Evolutionary conservation across 768 basidiomycete genomes (phyloP).

Genomic region (Suillus variegatus): DNA sequence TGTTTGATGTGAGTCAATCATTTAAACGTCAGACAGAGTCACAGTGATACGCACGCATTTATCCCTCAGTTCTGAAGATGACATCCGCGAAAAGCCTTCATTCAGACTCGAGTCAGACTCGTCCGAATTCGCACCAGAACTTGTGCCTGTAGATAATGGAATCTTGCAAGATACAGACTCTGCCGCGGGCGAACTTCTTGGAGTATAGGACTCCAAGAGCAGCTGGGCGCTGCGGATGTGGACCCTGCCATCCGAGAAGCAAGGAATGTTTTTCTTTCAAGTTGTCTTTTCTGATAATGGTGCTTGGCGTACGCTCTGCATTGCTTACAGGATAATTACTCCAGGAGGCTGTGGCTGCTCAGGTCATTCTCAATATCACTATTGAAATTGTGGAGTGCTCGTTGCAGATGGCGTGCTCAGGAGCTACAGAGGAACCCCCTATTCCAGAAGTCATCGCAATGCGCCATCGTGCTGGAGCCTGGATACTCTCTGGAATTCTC

Average conservation of each 20-base stretch:
- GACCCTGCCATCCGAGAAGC: conserved; percentile 67
- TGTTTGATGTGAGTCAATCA: not conserved
- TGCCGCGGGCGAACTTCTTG: conserved; percentile 49
- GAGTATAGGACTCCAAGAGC: conserved; percentile 70
- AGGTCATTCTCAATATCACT: conserved; percentile 71
- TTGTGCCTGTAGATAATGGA: conserved; percentile 81
- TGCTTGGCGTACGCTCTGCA: conserved; percentile 87
- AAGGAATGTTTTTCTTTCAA: conserved; percentile 59
- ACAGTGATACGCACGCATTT: conserved; percentile 18
- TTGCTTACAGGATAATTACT: conserved; percentile 72
- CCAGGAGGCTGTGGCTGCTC: conserved; percentile 78
- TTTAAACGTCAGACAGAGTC: not conserved
- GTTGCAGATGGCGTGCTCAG: conserved; percentile 64
- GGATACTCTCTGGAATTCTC: conserved; percentile 67
- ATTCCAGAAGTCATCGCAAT: conserved; percentile 92
- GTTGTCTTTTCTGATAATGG: conserved; percentile 85
- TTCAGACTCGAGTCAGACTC: conserved; percentile 87
- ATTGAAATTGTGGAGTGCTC: conserved; percentile 91
- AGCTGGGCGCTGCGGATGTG: conserved; percentile 58
- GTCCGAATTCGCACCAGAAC: conserved; percentile 79
- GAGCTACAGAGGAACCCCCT: conserved; percentile 75
- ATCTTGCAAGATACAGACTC: conserved; percentile 74
- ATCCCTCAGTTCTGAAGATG: conserved; percentile 70
- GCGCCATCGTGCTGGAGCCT: conserved; percentile 85
- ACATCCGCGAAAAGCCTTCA: conserved; percentile 65